phyloP scores from a whole-genome alignment of 140 eudicot species.

The Senecio squalidus region DNA sequence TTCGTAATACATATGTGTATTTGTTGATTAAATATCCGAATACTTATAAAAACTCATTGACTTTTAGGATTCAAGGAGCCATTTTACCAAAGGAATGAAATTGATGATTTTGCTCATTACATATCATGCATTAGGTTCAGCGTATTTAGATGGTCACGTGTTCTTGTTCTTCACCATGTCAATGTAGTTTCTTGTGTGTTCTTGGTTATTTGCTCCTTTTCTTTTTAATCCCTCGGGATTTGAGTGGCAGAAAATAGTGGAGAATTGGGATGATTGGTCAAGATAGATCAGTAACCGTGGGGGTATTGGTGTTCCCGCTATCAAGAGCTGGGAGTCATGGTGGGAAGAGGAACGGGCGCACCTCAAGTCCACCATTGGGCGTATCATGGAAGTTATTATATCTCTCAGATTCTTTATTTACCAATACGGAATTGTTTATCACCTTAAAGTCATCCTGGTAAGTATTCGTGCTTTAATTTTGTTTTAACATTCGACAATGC shows the following conservation, averaged over 20 bases:
- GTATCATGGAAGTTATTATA: slow-evolving; percentile 54
- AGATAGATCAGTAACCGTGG: slow-evolving; percentile 89
- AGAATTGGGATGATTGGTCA: slow-evolving; percentile 96
- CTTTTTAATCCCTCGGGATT: slow-evolving; percentile 91
- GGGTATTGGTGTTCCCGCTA: slow-evolving; percentile 91
- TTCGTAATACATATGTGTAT: neutral
- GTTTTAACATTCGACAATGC: neutral
- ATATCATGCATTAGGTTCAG: slow-evolving; percentile 57
- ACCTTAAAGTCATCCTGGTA: slow-evolving; percentile 59
- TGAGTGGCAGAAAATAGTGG: slow-evolving; percentile 95
- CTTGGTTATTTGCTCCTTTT: slow-evolving; percentile 90
- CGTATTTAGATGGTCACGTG: slow-evolving; percentile 51
- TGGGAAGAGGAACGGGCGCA: slow-evolving; percentile 98
- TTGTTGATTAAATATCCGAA: slow-evolving; percentile 1
- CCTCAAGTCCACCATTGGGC: slow-evolving; percentile 49
- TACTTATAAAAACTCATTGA: neutral
- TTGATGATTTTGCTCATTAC: slow-evolving; percentile 53
- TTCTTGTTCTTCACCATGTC: slow-evolving; percentile 54
- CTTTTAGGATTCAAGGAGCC: slow-evolving; percentile 74
- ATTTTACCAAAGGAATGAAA: slow-evolving; percentile 68
- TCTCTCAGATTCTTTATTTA: slow-evolving; percentile 66
- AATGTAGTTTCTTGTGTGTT: slow-evolving; percentile 59
- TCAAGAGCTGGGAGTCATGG: slow-evolving; percentile 99
- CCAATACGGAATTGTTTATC: slow-evolving; percentile 80
- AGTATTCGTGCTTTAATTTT: neutral